Evolutionary conservation across 768 basidiomycete genomes (phyloP).

Genomic region (Trametes punicea): DNA sequence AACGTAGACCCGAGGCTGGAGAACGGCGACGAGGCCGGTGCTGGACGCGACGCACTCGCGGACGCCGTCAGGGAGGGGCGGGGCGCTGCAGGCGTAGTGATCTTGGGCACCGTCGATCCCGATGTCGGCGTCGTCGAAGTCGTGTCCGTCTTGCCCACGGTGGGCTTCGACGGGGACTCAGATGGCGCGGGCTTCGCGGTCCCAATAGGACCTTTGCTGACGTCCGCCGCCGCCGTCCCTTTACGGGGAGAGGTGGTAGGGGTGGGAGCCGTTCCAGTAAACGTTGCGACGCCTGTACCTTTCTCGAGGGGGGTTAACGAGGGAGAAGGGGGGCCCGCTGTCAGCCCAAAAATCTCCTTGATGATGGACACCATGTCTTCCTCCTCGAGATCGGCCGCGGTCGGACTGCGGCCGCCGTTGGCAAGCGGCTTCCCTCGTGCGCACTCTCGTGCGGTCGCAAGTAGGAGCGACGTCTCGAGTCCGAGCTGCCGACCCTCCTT

Average conservation of each 20-base stretch:
- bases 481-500: conserved; percentile 58
- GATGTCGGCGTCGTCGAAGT: neutral
- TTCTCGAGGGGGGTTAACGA: conserved; percentile 22
- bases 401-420: conserved; percentile 29
- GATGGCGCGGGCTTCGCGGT: conserved; percentile 1
- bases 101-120: conserved; percentile 1
- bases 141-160: neutral
- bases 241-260: conserved; percentile 17
- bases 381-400: conserved; percentile 25
- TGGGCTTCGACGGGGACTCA: conserved; percentile 7
- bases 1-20: conserved; percentile 10
- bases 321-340: conserved; percentile 22
- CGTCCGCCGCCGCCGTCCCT: neutral
- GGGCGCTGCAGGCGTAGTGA: conserved; percentile 9
- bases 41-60: neutral
- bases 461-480: conserved; percentile 48
- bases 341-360: conserved; percentile 32
- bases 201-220: neutral
- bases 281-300: conserved; percentile 14
- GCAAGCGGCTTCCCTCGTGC: conserved; percentile 34
- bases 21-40: conserved; percentile 7
- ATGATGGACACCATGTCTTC: conserved; percentile 31
- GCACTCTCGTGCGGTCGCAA: conserved; percentile 54
- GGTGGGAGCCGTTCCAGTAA: conserved; percentile 9
- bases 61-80: conserved; percentile 6